These are phyloP conservation scores for Endocarpon pusillum DNA, from an alignment of 495 filamentous ascomycete genomes.

Conservation along the genomic window DNA sequence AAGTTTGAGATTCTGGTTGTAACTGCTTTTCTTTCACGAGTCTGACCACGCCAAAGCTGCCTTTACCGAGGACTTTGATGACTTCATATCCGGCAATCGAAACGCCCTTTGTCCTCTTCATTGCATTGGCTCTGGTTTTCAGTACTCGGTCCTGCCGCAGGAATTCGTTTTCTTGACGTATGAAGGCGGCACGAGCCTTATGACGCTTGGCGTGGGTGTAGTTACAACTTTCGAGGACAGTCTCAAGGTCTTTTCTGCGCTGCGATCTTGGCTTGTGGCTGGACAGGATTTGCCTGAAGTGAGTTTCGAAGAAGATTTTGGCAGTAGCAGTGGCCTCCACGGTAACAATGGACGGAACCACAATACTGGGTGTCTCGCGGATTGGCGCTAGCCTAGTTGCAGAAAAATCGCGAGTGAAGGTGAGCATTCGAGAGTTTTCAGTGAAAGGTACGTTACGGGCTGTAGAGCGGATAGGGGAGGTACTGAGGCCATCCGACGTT, in stretches of 20 bases:
- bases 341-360: slow-evolving; percentile 48
- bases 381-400: too few relatives aligned
- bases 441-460: too few relatives aligned
- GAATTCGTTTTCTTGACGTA: slow-evolving; percentile 50
- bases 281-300: slow-evolving; percentile 51
- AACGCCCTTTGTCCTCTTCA: slow-evolving; percentile 19
- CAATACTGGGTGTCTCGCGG: too few relatives aligned
- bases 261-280: slow-evolving; percentile 40
- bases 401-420: too few relatives aligned
- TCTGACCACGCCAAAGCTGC: slow-evolving; percentile 83
- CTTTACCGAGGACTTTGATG: slow-evolving; percentile 77
- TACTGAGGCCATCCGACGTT: slow-evolving; percentile 20
- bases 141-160: slow-evolving; percentile 56
- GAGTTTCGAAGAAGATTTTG: slow-evolving; percentile 73
- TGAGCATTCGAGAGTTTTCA: too few relatives aligned
- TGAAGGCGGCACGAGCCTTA: slow-evolving; percentile 38
- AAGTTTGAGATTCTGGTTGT: neutral
- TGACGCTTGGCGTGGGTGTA: slow-evolving; percentile 39
- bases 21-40: slow-evolving; percentile 52
- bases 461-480: slow-evolving; percentile 5
- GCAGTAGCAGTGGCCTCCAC: slow-evolving; percentile 63
- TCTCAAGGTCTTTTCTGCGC: slow-evolving; percentile 51
- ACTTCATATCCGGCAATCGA: slow-evolving; percentile 55
- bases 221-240: slow-evolving; percentile 31
- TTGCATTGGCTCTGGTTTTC: slow-evolving; percentile 38